A percentile compares a stretch with the other conserved stretches of the same genome.
These are phyloP conservation scores for Solanum tacnaense DNA, from an alignment of 257 asterid genomes.

Conservation along the genomic window DNA sequence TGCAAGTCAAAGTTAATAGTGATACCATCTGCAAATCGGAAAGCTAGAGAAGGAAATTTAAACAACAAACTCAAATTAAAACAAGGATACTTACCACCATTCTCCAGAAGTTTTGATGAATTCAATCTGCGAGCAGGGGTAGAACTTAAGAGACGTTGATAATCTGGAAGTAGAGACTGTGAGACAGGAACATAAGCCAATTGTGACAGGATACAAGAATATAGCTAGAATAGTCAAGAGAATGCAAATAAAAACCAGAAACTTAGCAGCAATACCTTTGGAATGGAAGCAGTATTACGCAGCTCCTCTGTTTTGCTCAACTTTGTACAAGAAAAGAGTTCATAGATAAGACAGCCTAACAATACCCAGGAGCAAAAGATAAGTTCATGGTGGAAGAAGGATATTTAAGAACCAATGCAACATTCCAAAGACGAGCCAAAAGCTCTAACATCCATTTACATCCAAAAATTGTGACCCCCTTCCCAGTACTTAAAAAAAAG, in stretches of 20 bases:
- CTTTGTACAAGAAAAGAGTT: conserved; percentile 86
- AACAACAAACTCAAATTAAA: conserved; percentile 1
- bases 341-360: conserved; percentile 91
- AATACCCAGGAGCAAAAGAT: conserved; percentile 17
- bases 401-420: neutral
- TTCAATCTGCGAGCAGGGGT: conserved; percentile 92
- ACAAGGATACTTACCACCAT: conserved; percentile 39
- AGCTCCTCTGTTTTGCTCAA: conserved; percentile 83
- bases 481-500: neutral
- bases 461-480: neutral
- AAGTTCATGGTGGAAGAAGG: conserved; percentile 1
- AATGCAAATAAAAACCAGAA: conserved; percentile 3
- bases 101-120: conserved; percentile 92
- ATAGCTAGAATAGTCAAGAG: conserved; percentile 2
- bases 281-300: conserved; percentile 71
- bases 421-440: neutral
- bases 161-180: conserved; percentile 98
- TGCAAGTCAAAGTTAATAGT: neutral
- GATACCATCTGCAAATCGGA: neutral
- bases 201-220: conserved; percentile 16
- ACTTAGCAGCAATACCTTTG: conserved; percentile 52
- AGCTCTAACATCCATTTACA: neutral
- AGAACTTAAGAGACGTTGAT: conserved; percentile 91
- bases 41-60: neutral
- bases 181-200: conserved; percentile 24